These are phyloP conservation scores for Phytopythium montanum DNA, from an alignment of 352 stramenopile species.

Conservation along the genomic window DNA sequence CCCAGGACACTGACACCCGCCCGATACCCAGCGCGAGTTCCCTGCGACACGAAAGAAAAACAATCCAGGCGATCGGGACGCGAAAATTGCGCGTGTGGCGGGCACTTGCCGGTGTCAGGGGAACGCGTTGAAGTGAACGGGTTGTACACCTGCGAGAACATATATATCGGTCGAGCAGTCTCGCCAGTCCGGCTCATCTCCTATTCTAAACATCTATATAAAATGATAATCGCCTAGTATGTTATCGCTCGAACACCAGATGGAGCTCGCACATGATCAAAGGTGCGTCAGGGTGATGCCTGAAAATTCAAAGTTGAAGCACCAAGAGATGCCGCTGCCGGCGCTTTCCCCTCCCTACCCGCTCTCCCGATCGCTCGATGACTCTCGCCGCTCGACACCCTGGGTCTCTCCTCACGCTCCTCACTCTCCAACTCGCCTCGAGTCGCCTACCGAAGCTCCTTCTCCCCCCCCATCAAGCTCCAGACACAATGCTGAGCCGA, in stretches of 20 bases:
- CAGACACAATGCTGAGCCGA: not conserved
- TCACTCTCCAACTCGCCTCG: slow-evolving; percentile 5
- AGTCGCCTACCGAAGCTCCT: not conserved
- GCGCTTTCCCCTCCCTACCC: not conserved
- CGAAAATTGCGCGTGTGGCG: not conserved
- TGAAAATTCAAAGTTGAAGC: slow-evolving; percentile 1
- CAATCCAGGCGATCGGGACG: not conserved
- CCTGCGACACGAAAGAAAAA: slow-evolving; percentile 2
- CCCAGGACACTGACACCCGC: not conserved
- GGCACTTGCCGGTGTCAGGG: not conserved
- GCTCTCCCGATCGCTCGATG: not conserved
- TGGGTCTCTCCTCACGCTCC: not conserved
- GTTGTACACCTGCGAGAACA: not conserved
- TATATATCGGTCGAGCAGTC: not conserved
- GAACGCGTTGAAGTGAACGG: not conserved
- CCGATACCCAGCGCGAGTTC: not conserved
- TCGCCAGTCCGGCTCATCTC: not conserved
- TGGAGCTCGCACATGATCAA: not conserved
- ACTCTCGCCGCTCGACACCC: not conserved
- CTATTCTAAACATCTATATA: not conserved
- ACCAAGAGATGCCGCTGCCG: not conserved
- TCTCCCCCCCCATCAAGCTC: not conserved
- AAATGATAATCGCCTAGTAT: not conserved
- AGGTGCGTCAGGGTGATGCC: not conserved
- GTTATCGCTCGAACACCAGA: not conserved